These are phyloP conservation scores for Harrya chromipes DNA, from an alignment of 768 basidiomycete genomes.

Conservation along the genomic window DNA sequence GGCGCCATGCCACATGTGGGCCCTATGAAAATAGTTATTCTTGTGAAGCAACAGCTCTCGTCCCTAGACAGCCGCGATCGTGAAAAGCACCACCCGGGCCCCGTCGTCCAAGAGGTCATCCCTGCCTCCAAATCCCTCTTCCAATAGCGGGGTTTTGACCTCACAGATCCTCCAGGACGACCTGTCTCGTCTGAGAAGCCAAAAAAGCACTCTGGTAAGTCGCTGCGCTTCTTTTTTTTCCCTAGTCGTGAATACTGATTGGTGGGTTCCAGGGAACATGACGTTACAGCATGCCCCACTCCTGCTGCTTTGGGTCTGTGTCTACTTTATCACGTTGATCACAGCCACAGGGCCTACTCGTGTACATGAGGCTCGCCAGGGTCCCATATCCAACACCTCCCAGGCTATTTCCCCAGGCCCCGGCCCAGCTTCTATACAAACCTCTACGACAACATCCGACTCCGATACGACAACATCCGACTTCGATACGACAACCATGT, in stretches of 20 bases:
- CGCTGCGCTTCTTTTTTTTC: not conserved
- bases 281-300: conserved; percentile 6
- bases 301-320: conserved; percentile 6
- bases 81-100: not conserved
- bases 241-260: not conserved
- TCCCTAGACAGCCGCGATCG: not conserved
- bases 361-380: conserved; percentile 24
- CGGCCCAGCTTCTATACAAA: conserved; percentile 6
- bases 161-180: not conserved
- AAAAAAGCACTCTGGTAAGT: not conserved
- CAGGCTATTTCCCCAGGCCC: not conserved
- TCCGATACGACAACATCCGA: too few relatives aligned
- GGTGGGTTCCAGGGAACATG: conserved; percentile 8
- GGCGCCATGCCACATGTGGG: too few relatives aligned
- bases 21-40: conserved; percentile 12
- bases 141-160: not conserved
- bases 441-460: conserved; percentile 1
- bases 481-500: conserved; percentile 6
- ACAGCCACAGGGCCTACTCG: conserved; percentile 14
- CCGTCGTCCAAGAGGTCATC: not conserved
- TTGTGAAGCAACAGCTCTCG: conserved; percentile 4
- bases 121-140: not conserved
- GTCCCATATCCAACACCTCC: conserved; percentile 1
- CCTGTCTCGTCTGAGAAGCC: not conserved
- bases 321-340: conserved; percentile 7